Evolutionary conservation across 768 basidiomycete species (phyloP).

Genomic region (Russula sp.): DNA sequence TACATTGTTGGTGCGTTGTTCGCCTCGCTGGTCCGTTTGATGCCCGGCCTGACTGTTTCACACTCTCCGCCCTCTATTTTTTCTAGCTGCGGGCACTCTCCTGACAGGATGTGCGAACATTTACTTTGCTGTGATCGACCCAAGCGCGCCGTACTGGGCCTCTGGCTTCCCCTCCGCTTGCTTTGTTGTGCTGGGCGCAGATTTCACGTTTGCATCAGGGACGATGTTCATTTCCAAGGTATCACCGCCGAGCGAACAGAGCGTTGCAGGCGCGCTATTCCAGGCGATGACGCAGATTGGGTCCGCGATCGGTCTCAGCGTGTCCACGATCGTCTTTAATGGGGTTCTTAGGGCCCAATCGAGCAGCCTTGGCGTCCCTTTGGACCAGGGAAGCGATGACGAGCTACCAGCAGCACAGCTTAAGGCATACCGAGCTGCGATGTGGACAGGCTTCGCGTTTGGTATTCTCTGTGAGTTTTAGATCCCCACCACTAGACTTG

Average conservation of each 20-base stretch:
- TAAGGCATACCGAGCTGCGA: conserved; percentile 57
- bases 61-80: neutral
- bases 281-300: conserved; percentile 81
- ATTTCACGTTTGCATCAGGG: conserved; percentile 72
- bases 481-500: neutral
- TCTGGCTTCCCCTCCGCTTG: conserved; percentile 68
- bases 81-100: conserved; percentile 50
- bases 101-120: conserved; percentile 57
- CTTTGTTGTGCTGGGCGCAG: conserved; percentile 67
- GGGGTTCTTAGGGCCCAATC: conserved; percentile 43
- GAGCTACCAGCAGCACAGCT: conserved; percentile 43
- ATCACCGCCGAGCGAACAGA: conserved; percentile 65
- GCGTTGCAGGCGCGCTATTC: conserved; percentile 70
- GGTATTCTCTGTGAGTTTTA: conserved; percentile 51
- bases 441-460: conserved; percentile 65
- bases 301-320: conserved; percentile 64
- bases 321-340: conserved; percentile 71
- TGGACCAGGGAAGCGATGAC: conserved; percentile 35
- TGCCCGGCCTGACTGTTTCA: neutral
- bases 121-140: conserved; percentile 65
- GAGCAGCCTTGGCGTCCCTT: conserved; percentile 35
- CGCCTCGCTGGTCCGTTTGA: neutral
- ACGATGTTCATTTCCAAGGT: conserved; percentile 73
- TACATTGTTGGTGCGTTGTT: conserved; percentile 51
- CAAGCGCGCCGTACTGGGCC: conserved; percentile 64